Evolutionary conservation across 768 basidiomycete genomes (phyloP).

Genomic region (Podaxis pistillaris): DNA sequence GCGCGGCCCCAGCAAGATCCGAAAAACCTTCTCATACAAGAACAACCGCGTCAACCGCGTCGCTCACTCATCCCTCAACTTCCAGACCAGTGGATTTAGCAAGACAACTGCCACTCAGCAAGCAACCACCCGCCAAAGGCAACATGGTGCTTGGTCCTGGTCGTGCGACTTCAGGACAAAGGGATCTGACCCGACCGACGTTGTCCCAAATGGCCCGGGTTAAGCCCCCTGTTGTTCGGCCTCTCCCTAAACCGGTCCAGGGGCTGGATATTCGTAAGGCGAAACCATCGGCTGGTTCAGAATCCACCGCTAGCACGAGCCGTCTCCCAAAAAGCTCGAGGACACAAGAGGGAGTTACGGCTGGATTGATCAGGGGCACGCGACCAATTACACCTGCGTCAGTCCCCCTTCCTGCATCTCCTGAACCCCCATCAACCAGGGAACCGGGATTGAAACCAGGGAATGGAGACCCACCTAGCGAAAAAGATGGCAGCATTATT

Average conservation of each 20-base stretch:
- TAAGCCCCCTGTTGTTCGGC: conserved; percentile 17
- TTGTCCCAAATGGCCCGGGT: conserved; percentile 27
- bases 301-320: too few species aligned
- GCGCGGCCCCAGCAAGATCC: neutral
- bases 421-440: conserved; percentile 18
- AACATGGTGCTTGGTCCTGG: neutral
- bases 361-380: neutral
- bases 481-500: neutral
- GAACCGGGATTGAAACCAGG: neutral
- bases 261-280: conserved; percentile 11
- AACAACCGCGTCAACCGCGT: neutral
- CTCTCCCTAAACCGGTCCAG: conserved; percentile 15
- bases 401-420: conserved; percentile 37
- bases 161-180: neutral
- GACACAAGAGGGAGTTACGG: conserved; percentile 10
- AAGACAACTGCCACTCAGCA: neutral
- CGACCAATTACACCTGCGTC: conserved; percentile 29
- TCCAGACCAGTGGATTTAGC: neutral
- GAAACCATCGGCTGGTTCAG: neutral
- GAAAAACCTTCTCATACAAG: neutral
- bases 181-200: conserved; percentile 25
- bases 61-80: neutral
- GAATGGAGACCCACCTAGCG: neutral
- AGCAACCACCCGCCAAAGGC: neutral
- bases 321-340: neutral